Evolutionary conservation across 371 early-diverging fungal species (phyloP).

Genomic region (Saksenaea vasiformis): DNA sequence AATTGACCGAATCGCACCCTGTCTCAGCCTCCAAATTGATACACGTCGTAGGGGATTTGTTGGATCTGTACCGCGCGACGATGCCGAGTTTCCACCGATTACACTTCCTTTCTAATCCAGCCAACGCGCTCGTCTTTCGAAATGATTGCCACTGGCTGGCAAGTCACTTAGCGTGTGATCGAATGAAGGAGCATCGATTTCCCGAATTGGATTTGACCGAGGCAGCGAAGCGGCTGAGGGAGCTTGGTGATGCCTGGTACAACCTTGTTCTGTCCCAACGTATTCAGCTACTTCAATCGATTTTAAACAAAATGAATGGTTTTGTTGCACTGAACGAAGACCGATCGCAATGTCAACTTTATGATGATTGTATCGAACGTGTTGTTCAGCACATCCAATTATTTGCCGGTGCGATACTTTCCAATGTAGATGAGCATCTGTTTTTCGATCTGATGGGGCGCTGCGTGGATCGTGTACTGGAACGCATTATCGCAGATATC

Average conservation of each 20-base stretch:
- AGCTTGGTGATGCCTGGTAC: constrained; percentile 35
- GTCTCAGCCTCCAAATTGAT: constrained; percentile 34
- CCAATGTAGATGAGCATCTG: constrained; percentile 19
- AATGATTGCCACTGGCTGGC: constrained; percentile 77
- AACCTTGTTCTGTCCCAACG: constrained; percentile 35
- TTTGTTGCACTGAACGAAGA: constrained; percentile 55
- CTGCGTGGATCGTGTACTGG: constrained; percentile 48
- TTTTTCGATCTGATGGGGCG: constrained; percentile 43
- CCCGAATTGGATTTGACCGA: background rate
- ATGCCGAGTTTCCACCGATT: constrained; percentile 52
- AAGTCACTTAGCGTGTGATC: constrained; percentile 25
- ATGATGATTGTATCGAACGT: constrained; percentile 51
- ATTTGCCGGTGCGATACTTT: constrained; percentile 44
- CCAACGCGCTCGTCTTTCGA: constrained; percentile 61
- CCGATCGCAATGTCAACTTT: constrained; percentile 38
- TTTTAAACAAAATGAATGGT: constrained; percentile 44
- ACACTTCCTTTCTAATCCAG: constrained; percentile 45
- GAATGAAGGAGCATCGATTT: constrained; percentile 13
- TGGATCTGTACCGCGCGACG: constrained; percentile 57
- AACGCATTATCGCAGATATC: constrained; percentile 54
- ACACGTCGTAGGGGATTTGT: constrained; percentile 38
- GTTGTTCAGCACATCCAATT: constrained; percentile 48
- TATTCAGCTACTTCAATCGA: constrained; percentile 20
- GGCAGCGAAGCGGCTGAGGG: constrained; percentile 19
- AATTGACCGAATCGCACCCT: constrained; percentile 31